phyloP scores from a whole-genome alignment of 2,329 filamentous ascomycete species.

The Penicillium sp. region DNA sequence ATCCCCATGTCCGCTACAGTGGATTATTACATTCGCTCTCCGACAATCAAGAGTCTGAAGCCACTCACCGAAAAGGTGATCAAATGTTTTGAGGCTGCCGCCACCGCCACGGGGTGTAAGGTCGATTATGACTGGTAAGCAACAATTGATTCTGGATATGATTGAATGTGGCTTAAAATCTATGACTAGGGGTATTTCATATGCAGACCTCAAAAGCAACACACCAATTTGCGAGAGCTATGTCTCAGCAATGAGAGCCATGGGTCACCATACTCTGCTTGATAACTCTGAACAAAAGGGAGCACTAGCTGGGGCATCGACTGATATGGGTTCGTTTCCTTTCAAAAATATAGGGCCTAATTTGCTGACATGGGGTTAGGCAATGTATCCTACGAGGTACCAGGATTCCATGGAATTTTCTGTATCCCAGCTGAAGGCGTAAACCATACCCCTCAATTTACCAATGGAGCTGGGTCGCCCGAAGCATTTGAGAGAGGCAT shows the following conservation, averaged over 20 bases:
- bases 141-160: not conserved
- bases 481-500: conserved; percentile 52
- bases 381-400: conserved; percentile 50
- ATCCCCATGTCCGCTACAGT: conserved; percentile 57
- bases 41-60: conserved; percentile 43
- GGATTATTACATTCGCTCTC: conserved; percentile 50
- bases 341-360: not conserved
- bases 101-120: conserved; percentile 36
- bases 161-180: not conserved
- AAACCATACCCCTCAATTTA: conserved; percentile 60
- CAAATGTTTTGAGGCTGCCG: conserved; percentile 39
- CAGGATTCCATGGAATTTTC: conserved; percentile 45
- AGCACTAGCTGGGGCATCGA: conserved; percentile 28
- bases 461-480: conserved; percentile 54
- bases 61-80: conserved; percentile 30
- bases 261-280: conserved; percentile 33
- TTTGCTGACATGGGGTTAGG: conserved; percentile 36
- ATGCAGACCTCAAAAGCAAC: conserved; percentile 38
- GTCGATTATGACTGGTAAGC: conserved; percentile 32
- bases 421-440: conserved; percentile 51
- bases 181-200: conserved; percentile 32
- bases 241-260: conserved; percentile 35
- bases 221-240: conserved; percentile 38
- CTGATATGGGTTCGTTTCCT: conserved; percentile 32
- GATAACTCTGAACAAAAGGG: conserved; percentile 26